Evolutionary conservation across 2,329 filamentous ascomycete genomes (phyloP).

Genomic region (Cladophialophora exuberans): DNA sequence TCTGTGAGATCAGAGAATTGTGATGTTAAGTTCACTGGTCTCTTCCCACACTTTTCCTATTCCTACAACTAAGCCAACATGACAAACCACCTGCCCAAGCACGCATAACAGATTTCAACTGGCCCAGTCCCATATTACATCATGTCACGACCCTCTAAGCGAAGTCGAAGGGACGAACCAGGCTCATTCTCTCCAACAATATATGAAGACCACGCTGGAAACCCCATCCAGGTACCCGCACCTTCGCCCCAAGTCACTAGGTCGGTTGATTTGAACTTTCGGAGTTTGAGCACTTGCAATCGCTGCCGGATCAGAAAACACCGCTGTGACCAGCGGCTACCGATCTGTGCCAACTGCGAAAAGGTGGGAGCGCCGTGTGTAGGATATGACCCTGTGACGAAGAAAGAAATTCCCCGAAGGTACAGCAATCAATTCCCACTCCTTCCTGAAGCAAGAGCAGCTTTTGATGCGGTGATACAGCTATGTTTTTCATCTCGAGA

Average conservation of each 20-base stretch:
- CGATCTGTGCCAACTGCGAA: not conserved
- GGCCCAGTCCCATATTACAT: not conserved
- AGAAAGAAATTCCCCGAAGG: not conserved
- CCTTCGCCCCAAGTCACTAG: not conserved
- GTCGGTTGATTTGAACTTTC: not conserved
- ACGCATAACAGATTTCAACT: not conserved
- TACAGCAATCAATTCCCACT: not conserved
- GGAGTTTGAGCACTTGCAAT: not conserved
- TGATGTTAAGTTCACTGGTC: not conserved
- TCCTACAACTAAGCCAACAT: not conserved
- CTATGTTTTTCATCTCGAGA: not conserved
- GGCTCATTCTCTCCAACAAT: not conserved
- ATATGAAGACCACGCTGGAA: not conserved
- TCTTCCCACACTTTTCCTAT: not conserved
- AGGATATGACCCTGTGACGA: not conserved
- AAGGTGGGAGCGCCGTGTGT: not conserved
- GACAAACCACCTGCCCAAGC: not conserved
- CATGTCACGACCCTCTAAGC: not conserved
- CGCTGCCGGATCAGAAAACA: not conserved
- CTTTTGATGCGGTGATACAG: not conserved
- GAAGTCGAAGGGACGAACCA: not conserved
- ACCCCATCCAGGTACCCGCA: not conserved
- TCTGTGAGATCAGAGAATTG: not conserved
- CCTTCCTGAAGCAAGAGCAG: not conserved
- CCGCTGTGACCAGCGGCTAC: not conserved